A percentile compares a stretch with the other conserved stretches of the same genome.
Conservation (phyloP, 2,329 filamentous ascomycete genomes). For the Xylaria sp. region DNA sequence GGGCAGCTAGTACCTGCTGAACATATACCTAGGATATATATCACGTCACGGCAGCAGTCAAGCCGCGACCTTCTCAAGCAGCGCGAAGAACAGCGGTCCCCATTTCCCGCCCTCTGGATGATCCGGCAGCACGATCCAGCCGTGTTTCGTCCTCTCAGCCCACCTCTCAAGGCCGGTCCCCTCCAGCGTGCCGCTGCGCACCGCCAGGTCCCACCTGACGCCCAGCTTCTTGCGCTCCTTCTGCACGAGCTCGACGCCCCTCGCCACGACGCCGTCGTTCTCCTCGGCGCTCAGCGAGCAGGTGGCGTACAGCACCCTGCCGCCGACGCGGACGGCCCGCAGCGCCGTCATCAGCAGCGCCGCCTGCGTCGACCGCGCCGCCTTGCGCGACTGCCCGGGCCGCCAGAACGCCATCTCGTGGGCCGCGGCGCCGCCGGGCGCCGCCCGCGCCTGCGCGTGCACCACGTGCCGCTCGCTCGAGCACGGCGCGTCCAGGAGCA, state of each 20-base stretch:
- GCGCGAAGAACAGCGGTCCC: slow-evolving; percentile 45
- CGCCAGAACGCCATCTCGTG: slow-evolving; percentile 44
- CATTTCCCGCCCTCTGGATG: slow-evolving; percentile 38
- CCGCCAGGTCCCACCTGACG: slow-evolving; percentile 35
- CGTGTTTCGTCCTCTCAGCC: slow-evolving; percentile 39
- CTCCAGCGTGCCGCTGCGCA: slow-evolving; percentile 32
- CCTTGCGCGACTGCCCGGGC: slow-evolving; percentile 38
- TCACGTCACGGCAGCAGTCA: slow-evolving; percentile 5
- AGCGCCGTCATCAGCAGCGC: slow-evolving; percentile 42
- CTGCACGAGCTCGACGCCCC: slow-evolving; percentile 35
- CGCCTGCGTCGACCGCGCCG: slow-evolving; percentile 38
- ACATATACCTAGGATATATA: no score
- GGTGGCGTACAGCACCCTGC: slow-evolving; percentile 44
- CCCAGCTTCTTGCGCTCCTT: slow-evolving; percentile 42
- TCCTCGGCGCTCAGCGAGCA: slow-evolving; percentile 44
- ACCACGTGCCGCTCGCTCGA: slow-evolving; percentile 45
- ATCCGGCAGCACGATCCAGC: slow-evolving; percentile 45
- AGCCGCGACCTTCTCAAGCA: slow-evolving; percentile 39
- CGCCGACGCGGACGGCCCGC: slow-evolving; percentile 38
- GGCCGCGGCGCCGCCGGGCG: slow-evolving; percentile 33
- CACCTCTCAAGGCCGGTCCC: slow-evolving; percentile 23
- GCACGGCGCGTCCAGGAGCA: slow-evolving; percentile 45
- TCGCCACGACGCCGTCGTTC: slow-evolving; percentile 45
- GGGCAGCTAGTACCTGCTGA: no score
- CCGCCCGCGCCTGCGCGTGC: slow-evolving; percentile 38